Base-by-base conservation (phyloP, 2,329 filamentous ascomycete genomes). In the Xylaria sp. region DNA sequence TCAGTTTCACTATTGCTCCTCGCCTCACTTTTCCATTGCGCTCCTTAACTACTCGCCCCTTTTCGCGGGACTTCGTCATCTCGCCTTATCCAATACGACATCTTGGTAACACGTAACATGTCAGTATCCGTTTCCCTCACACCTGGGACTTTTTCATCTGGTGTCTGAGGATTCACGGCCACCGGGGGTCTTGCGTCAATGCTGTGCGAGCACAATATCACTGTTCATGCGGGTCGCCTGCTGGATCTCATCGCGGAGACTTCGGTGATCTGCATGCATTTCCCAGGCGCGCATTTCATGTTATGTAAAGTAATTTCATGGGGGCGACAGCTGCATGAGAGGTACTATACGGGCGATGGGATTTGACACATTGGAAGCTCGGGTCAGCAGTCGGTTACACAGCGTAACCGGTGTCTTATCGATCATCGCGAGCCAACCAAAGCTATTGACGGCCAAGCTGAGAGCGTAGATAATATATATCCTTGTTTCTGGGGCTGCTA, bases 201-300 rank as follows among this genome's bases (percentile, higher is more conserved):
- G 62, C 39, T n/a, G 65, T 65, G 50, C 28, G 64, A 65, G 56
- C 37, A 52, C 23, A 28, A 34, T 32, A 23, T 15, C 56, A n/a
- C 32, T 32, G 25, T 28, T 46, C 23, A 59, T 52, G 64, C 34
- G 37, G 46, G 34, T 18, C 32, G n/a, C 20, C 32, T 60, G 46
- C 64, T 57, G 46, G 57, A 64, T 67, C 63, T 66, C 52, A 50
- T 37, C 41, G 59, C 41, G 34, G 15, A 61, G 52, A 20, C 39
- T 44, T 56, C 63, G 66, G 56, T 37, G 37, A 69, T 67, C 66
- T 59, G 48, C 60, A 70, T 67, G 25, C 39, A 46, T 23, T 46
- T 28, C 15, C 57, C 39, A 32, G 50, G 28, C 32, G 37, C 8
- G 37, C 13, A n/a, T 20, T 13, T 39, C 48, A 54, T 28, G 34